A percentile compares a stretch with the other conserved stretches of the same genome.
Conservation (phyloP, 2,329 filamentous ascomycete species). For the Aspergillus sp. region DNA sequence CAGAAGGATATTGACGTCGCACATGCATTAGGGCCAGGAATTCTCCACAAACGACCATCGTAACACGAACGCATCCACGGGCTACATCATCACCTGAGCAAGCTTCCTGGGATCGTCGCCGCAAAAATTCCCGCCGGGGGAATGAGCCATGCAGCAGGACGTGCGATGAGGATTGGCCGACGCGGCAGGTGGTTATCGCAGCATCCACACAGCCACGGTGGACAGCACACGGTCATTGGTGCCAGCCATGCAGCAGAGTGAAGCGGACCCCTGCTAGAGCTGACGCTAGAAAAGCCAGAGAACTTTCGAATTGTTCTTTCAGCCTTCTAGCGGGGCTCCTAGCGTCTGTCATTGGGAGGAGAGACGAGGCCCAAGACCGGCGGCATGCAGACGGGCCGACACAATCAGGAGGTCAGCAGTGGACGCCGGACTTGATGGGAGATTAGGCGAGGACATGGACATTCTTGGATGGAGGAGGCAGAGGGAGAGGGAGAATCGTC, state of each 20-base stretch:
- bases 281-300: conserved; percentile 23
- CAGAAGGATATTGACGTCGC: conserved; percentile 12
- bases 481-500: too few relatives aligned
- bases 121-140: conserved; percentile 7
- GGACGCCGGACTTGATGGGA: too few relatives aligned
- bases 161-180: conserved; percentile 4
- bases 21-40: conserved; percentile 19
- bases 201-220: conserved; percentile 18
- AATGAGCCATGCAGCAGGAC: conserved; percentile 9
- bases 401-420: too few relatives aligned
- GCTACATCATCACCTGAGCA: conserved; percentile 22
- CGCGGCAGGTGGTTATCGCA: conserved; percentile 8
- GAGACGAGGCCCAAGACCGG: neutral
- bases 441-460: too few relatives aligned
- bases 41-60: conserved; percentile 11
- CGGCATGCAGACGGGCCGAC: conserved; percentile 4
- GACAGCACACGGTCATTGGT: conserved; percentile 13
- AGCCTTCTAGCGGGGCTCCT: conserved; percentile 17
- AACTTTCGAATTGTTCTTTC: conserved; percentile 20
- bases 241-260: conserved; percentile 4
- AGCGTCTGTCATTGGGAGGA: neutral
- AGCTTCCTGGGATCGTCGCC: conserved; percentile 6
- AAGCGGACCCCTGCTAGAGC: conserved; percentile 18
- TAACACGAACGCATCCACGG: conserved; percentile 18
- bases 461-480: too few relatives aligned